Conservation (phyloP, 257 asterid species). For the Solanum chiquidenum region DNA sequence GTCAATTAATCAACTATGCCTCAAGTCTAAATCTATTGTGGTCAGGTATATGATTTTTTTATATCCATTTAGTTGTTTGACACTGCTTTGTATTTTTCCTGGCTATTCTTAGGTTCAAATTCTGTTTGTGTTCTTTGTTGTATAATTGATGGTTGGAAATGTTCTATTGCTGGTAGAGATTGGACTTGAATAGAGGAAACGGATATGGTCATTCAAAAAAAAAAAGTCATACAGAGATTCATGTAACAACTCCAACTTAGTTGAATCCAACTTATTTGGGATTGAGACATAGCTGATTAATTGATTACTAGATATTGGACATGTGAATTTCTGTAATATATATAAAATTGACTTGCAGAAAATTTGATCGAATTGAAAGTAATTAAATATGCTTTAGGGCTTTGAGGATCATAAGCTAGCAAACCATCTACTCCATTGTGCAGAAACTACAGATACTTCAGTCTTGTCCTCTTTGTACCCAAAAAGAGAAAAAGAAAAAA, state of each 20-base stretch:
- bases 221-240: not conserved
- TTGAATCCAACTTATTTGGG: not conserved
- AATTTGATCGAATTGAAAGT: not conserved
- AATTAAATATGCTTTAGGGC: not conserved
- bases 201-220: not conserved
- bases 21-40: not conserved
- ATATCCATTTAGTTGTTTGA: not conserved
- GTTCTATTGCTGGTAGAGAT: not conserved
- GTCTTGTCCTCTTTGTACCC: not conserved
- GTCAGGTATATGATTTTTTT: not conserved
- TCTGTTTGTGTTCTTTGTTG: not conserved
- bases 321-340: not conserved
- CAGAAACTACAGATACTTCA: not conserved
- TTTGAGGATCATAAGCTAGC: not conserved
- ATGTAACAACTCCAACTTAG: not conserved
- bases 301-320: not conserved
- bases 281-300: not conserved
- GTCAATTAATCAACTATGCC: not conserved
- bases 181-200: not conserved
- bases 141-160: not conserved
- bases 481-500: not conserved
- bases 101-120: not conserved
- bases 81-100: not conserved
- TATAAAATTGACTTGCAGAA: not conserved
- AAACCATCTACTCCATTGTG: not conserved